A percentile compares a stretch with the other conserved stretches of the same genome.
Evolutionary conservation across 2,329 filamentous ascomycete species (phyloP).

Genomic region (Xylaria sp.): DNA sequence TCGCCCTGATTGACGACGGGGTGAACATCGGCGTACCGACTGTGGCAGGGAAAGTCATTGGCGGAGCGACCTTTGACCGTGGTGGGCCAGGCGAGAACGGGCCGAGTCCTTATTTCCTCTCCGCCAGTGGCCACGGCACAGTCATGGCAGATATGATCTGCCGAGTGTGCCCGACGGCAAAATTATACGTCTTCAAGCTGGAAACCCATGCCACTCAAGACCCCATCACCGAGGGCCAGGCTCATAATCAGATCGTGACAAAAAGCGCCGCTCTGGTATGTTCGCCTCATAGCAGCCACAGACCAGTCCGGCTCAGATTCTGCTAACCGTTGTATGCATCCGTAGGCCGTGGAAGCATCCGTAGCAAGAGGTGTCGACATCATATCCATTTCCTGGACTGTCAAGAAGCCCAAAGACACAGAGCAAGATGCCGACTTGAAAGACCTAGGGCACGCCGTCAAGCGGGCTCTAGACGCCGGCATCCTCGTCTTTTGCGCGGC

Average conservation of each 20-base stretch:
- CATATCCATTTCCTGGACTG: constrained; percentile 2
- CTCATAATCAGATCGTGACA: too few species aligned
- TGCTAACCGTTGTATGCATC: background rate
- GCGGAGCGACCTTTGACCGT: too few species aligned
- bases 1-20: too few species aligned
- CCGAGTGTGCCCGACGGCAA: background rate
- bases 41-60: too few species aligned
- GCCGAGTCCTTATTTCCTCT: background rate
- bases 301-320: too few species aligned
- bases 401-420: constrained; percentile 3
- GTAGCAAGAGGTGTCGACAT: background rate
- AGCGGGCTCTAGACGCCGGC: background rate
- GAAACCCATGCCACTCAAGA: background rate
- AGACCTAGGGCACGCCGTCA: background rate
- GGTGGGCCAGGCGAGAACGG: too few species aligned
- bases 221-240: too few species aligned
- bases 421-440: background rate
- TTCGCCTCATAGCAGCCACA: too few species aligned
- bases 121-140: background rate
- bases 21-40: too few species aligned
- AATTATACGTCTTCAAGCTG: background rate
- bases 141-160: background rate
- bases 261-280: background rate
- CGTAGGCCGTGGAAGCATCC: background rate
- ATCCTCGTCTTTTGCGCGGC: background rate